Evolutionary conservation across 257 asterid species (phyloP).

Genomic region (Ilex aquifolium): DNA sequence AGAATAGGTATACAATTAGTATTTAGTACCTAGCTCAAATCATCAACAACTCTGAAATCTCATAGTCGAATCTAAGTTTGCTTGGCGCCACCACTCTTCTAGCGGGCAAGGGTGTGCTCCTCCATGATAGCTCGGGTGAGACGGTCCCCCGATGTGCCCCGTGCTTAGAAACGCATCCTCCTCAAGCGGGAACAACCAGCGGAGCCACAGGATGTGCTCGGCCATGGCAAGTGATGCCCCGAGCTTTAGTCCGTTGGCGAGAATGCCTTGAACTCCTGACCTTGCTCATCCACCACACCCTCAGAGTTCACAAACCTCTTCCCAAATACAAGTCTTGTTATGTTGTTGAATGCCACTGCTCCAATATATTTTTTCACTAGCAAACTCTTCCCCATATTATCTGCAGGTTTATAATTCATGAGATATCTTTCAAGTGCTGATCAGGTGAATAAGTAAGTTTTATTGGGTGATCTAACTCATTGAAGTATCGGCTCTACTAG

Average conservation of each 20-base stretch:
- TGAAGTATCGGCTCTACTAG: not conserved
- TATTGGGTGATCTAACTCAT: not conserved
- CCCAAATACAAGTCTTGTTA: slow-evolving; percentile 68
- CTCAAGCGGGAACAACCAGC: slow-evolving; percentile 66
- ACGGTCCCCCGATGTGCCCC: slow-evolving; percentile 50
- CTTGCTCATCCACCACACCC: slow-evolving; percentile 62
- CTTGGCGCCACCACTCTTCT: slow-evolving; percentile 45
- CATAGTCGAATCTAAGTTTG: too few species aligned
- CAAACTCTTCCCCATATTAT: slow-evolving; percentile 38
- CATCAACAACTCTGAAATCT: too few species aligned
- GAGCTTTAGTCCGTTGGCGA: slow-evolving; percentile 50
- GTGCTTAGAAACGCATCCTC: slow-evolving; percentile 61
- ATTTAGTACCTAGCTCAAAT: too few species aligned
- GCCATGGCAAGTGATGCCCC: slow-evolving; percentile 70
- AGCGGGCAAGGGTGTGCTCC: slow-evolving; percentile 59
- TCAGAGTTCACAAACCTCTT: slow-evolving; percentile 52
- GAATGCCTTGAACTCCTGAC: slow-evolving; percentile 63
- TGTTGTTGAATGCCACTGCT: slow-evolving; percentile 69
- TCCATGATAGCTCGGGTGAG: slow-evolving; percentile 65
- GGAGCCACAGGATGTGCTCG: slow-evolving; percentile 75
- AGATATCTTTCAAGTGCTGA: too few species aligned
- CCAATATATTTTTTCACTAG: slow-evolving; percentile 56
- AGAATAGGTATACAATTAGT: not conserved
- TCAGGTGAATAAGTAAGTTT: not conserved
- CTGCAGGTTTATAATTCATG: slow-evolving; percentile 25